A percentile compares a stretch with the other conserved stretches of the same genome.
Evolutionary conservation across 75 land plant species (phyloP).

Genomic region (Pseudotsuga menziesii): DNA sequence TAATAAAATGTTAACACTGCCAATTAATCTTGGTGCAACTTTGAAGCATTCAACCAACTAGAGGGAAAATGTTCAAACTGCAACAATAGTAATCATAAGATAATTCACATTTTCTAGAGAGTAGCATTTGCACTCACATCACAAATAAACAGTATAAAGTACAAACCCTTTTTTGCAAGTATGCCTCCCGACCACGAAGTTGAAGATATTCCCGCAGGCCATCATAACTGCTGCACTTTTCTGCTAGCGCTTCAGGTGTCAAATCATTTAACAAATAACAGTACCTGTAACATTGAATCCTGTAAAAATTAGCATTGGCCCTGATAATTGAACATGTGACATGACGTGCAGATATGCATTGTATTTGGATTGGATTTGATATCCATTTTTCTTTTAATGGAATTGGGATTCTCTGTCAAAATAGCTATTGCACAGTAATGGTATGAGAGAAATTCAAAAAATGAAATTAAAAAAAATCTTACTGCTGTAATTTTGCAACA

Average conservation of each 20-base stretch:
- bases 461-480: conserved; percentile 16
- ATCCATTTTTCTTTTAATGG: not conserved
- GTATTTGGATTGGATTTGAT: not conserved
- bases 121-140: not conserved
- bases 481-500: conserved; percentile 88
- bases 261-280: conserved; percentile 91
- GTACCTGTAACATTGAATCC: conserved; percentile 51
- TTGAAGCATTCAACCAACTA: not conserved
- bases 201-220: conserved; percentile 75
- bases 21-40: not conserved
- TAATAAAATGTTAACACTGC: no score
- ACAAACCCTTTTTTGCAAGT: conserved; percentile 80
- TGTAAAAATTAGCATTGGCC: not conserved
- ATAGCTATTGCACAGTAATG: not conserved
- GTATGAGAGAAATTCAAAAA: not conserved
- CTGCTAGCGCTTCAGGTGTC: conserved; percentile 58
- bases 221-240: conserved; percentile 56
- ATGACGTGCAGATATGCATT: not conserved
- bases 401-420: no score
- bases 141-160: not conserved
- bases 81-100: not conserved
- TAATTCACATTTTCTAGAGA: conserved; percentile 4
- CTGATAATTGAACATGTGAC: not conserved
- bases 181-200: conserved; percentile 84
- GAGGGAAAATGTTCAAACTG: not conserved